Evolutionary conservation across 306 rosid species (phyloP).

Genomic region (Cyclanthera cordifolia): DNA sequence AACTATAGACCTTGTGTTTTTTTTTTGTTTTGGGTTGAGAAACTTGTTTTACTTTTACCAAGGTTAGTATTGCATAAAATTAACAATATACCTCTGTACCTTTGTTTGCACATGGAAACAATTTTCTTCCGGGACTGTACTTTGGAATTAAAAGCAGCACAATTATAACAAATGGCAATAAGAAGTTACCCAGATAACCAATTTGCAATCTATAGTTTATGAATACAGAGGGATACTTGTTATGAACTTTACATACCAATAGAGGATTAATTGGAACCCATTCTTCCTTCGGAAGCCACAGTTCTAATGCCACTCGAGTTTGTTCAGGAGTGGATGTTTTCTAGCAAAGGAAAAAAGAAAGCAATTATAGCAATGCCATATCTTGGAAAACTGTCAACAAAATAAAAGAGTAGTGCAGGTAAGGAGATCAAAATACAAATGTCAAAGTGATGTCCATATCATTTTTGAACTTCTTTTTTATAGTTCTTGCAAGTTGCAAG

Average conservation of each 20-base stretch:
- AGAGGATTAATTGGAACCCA: slow-evolving; percentile 88
- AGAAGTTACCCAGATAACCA: background rate
- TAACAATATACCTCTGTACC: background rate
- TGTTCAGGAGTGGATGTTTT: slow-evolving; percentile 74
- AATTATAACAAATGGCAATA: background rate
- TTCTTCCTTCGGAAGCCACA: slow-evolving; percentile 90
- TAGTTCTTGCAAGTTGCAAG: background rate
- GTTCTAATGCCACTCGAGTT: slow-evolving; percentile 67
- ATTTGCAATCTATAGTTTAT: background rate
- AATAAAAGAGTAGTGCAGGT: background rate
- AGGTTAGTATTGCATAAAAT: background rate
- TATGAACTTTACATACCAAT: slow-evolving; percentile 45
- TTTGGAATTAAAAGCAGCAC: background rate
- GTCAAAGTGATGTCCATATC: background rate
- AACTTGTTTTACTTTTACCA: background rate
- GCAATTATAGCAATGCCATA: slow-evolving; percentile 3
- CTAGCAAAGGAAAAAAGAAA: slow-evolving; percentile 27
- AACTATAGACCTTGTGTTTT: background rate
- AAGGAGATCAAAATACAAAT: background rate
- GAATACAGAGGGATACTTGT: background rate
- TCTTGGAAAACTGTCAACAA: background rate
- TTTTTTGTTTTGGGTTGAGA: too few species aligned
- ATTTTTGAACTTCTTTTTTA: too few species aligned
- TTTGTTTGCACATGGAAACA: background rate
- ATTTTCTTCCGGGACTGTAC: background rate